Evolutionary conservation across 768 basidiomycete genomes (phyloP).

Genomic region (Xerocomus brunneocitrinus): DNA sequence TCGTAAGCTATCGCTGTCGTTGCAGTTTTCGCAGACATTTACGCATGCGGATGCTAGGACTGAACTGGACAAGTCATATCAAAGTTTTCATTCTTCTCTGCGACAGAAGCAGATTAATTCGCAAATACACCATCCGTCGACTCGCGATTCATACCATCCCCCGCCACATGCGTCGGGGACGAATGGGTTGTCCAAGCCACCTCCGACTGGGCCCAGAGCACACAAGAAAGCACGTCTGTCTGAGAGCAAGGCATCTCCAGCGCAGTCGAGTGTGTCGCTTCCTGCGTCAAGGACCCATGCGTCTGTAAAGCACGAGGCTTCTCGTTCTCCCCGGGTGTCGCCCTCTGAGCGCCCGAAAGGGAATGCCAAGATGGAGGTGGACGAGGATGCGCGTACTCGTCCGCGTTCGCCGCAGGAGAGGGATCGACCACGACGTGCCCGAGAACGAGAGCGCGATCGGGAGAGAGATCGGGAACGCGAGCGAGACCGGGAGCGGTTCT

Average conservation of each 20-base stretch:
- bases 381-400: slow-evolving; percentile 45
- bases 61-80: slow-evolving; percentile 75
- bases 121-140: slow-evolving; percentile 32
- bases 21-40: slow-evolving; percentile 8
- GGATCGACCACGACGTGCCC: slow-evolving; percentile 36
- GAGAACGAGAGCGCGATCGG: slow-evolving; percentile 34
- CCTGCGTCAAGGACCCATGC: slow-evolving; percentile 23
- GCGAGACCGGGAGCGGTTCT: slow-evolving; percentile 33
- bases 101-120: slow-evolving; percentile 37
- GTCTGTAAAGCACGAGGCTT: slow-evolving; percentile 25
- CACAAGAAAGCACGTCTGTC: slow-evolving; percentile 77
- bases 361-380: slow-evolving; percentile 49
- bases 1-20: slow-evolving; percentile 50
- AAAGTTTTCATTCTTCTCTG: slow-evolving; percentile 46
- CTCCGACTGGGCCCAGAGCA: slow-evolving; percentile 76
- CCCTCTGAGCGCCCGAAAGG: slow-evolving; percentile 29
- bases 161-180: slow-evolving; percentile 29
- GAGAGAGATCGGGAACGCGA: slow-evolving; percentile 35
- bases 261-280: slow-evolving; percentile 29
- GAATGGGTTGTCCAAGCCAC: slow-evolving; percentile 44
- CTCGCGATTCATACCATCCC: slow-evolving; percentile 43
- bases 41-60: slow-evolving; percentile 40
- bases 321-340: slow-evolving; percentile 26
- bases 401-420: slow-evolving; percentile 41
- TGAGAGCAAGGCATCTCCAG: slow-evolving; percentile 40